These are phyloP conservation scores for Scleromitrula shiraiana DNA, from an alignment of 2,329 filamentous ascomycete species.

Conservation along the genomic window DNA sequence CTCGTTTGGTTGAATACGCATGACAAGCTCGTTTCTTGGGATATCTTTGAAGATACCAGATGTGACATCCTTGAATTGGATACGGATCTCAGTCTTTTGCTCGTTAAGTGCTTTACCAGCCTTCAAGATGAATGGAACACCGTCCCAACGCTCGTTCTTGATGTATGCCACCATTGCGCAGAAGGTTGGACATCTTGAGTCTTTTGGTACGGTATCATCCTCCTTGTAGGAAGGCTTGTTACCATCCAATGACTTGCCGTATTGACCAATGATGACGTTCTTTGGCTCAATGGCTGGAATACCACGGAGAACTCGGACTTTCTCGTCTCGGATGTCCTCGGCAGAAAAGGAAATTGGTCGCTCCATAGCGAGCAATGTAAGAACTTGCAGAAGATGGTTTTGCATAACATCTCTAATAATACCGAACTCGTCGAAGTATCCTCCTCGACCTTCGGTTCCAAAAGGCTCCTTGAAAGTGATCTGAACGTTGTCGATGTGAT, in stretches of 20 bases:
- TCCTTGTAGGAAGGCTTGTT: conserved; percentile 98
- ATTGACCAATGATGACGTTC: conserved; percentile 99
- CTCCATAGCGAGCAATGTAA: conserved; percentile 97
- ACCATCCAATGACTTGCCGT: conserved; percentile 91
- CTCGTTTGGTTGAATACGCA: conserved; percentile 98
- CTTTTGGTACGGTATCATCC: conserved; percentile 95
- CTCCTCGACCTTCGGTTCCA: conserved; percentile 92
- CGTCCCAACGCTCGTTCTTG: conserved; percentile 99
- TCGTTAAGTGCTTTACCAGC: conserved; percentile 97
- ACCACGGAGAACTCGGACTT: conserved; percentile 87
- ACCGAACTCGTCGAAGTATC: conserved; percentile 99
- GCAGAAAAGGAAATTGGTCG: conserved; percentile 95
- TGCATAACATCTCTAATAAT: conserved; percentile 99
- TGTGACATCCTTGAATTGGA: conserved; percentile 99
- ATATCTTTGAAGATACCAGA: conserved; percentile 99
- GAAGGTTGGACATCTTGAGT: conserved; percentile 96
- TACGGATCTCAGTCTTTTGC: conserved; percentile 98
- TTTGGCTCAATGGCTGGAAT: conserved; percentile 96
- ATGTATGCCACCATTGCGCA: conserved; percentile 96
- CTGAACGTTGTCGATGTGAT: conserved; percentile 98
- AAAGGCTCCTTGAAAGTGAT: conserved; percentile 99
- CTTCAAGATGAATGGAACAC: conserved; percentile 98
- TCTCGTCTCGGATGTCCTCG: conserved; percentile 97
- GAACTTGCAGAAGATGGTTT: conserved; percentile 94
- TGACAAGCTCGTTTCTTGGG: conserved; percentile 96